These are phyloP conservation scores for Helianthus tuberosus DNA, from an alignment of 129 eudicot genomes.

Conservation along the genomic window DNA sequence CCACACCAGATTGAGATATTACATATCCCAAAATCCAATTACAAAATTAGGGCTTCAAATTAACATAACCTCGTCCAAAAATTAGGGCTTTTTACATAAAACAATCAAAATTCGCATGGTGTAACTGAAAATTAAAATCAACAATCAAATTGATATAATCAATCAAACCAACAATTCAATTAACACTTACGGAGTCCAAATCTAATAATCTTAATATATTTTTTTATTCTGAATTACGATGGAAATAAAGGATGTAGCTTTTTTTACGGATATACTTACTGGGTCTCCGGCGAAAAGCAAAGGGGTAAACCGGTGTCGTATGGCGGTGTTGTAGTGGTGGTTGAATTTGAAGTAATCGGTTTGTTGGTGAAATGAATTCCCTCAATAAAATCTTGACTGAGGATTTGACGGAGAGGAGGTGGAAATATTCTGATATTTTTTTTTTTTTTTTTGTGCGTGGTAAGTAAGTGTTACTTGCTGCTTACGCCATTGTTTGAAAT, in stretches of 20 bases:
- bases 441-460: neutral
- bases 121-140: neutral
- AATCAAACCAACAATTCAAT: neutral
- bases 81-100: constrained; percentile 23
- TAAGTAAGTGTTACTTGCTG: neutral
- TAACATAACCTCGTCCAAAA: neutral
- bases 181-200: neutral
- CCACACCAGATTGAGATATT: neutral
- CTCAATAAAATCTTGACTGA: neutral
- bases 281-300: neutral
- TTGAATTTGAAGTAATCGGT: neutral
- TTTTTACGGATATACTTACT: neutral
- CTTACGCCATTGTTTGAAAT: neutral
- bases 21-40: constrained; percentile 21
- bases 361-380: neutral
- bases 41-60: constrained; percentile 26
- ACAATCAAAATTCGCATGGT: neutral
- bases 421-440: neutral
- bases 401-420: neutral
- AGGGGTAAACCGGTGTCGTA: neutral
- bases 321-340: neutral
- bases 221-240: neutral
- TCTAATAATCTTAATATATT: neutral
- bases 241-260: neutral
- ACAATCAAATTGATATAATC: neutral